These are phyloP conservation scores for Entoloma clypeatum DNA, from an alignment of 1,284 basidiomycete species.

Conservation along the genomic window DNA sequence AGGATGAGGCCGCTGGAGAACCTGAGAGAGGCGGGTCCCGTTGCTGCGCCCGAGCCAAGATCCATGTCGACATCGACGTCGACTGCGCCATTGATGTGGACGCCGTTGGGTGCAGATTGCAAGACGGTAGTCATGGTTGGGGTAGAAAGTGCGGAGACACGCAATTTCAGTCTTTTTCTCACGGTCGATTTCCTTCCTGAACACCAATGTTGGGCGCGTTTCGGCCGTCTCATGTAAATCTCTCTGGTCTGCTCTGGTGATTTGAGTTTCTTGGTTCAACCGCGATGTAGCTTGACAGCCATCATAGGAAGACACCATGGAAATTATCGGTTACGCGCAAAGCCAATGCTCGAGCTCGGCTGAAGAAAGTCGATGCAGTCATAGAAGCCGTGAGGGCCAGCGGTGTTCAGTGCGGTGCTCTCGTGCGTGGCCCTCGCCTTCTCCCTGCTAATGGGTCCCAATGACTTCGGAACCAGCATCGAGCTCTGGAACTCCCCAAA, in stretches of 20 bases:
- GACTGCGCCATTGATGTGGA: slow-evolving; percentile 41
- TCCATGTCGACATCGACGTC: slow-evolving; percentile 41
- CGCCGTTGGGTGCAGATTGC: slow-evolving; percentile 32
- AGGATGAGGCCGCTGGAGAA: slow-evolving; percentile 85
- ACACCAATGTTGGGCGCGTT: slow-evolving; percentile 72
- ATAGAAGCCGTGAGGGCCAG: slow-evolving; percentile 83
- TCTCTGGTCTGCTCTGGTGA: slow-evolving; percentile 79
- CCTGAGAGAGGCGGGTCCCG: slow-evolving; percentile 44
- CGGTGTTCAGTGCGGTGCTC: slow-evolving; percentile 71
- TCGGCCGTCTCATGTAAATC: slow-evolving; percentile 61
- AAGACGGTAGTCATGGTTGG: slow-evolving; percentile 25
- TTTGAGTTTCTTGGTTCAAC: slow-evolving; percentile 14
- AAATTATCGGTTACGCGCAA: slow-evolving; percentile 89
- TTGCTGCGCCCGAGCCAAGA: slow-evolving; percentile 34
- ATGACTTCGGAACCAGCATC: slow-evolving; percentile 39
- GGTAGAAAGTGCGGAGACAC: no score
- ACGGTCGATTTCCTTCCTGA: slow-evolving; percentile 26
- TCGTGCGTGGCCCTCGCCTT: slow-evolving; percentile 49
- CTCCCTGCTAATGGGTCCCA: slow-evolving; percentile 1
- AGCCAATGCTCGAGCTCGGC: slow-evolving; percentile 82
- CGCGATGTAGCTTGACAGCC: slow-evolving; percentile 2
- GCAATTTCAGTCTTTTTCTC: slow-evolving; percentile 29
- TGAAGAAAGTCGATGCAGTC: slow-evolving; percentile 91
- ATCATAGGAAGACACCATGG: slow-evolving; percentile 89
- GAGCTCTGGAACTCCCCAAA: slow-evolving; percentile 77